Conservation (phyloP, 2,329 filamentous ascomycete genomes). For the Sphaerulina populicola region DNA sequence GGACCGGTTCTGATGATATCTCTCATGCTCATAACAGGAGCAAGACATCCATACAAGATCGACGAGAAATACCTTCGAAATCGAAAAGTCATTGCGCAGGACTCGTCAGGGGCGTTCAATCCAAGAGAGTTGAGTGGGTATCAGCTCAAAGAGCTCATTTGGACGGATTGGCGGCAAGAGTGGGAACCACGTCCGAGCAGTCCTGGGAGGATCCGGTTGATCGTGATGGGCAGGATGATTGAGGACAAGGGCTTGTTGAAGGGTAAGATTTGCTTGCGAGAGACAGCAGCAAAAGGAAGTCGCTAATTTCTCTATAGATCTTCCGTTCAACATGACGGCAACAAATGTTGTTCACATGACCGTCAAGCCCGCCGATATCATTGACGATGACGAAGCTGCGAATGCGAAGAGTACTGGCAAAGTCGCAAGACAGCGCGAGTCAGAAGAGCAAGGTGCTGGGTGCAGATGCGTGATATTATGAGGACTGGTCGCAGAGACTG, state of each 20-base stretch:
- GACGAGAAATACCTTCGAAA: constrained; percentile 78
- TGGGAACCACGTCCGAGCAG: constrained; percentile 83
- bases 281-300: neutral
- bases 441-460: constrained; percentile 50
- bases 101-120: constrained; percentile 55
- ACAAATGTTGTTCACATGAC: constrained; percentile 94
- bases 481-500: neutral
- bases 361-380: constrained; percentile 71
- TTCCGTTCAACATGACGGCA: constrained; percentile 63
- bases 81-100: constrained; percentile 68
- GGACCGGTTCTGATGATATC: constrained; percentile 59
- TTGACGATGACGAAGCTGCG: constrained; percentile 66
- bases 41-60: constrained; percentile 81
- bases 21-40: constrained; percentile 65
- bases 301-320: constrained; percentile 31
- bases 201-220: constrained; percentile 80
- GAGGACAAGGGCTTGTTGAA: constrained; percentile 80
- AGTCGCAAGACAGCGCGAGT: constrained; percentile 37
- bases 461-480: constrained; percentile 57
- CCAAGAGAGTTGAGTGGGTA: constrained; percentile 88
- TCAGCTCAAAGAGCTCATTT: constrained; percentile 85
- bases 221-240: constrained; percentile 82
- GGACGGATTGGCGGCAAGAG: constrained; percentile 78
- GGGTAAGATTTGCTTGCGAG: constrained; percentile 47
- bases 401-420: constrained; percentile 59